These are phyloP conservation scores for Corchorus capsularis DNA, from an alignment of 345 rosid genomes.

Conservation along the genomic window DNA sequence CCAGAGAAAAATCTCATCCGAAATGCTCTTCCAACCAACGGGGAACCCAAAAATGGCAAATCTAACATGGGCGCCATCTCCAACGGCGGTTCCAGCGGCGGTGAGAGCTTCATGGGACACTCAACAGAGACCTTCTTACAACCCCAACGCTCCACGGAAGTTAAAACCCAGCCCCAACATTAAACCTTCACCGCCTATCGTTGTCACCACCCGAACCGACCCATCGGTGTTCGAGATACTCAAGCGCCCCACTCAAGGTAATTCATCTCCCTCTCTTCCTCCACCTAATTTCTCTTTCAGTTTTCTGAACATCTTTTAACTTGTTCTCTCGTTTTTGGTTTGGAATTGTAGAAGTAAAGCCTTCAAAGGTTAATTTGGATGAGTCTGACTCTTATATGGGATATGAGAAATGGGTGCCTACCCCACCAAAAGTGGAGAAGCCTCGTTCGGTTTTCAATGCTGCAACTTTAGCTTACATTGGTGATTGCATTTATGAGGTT, in stretches of 20 bases:
- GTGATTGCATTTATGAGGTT: conserved; percentile 84
- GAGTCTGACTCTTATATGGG: conserved; percentile 56
- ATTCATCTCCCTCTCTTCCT: background rate
- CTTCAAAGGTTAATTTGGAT: conserved; percentile 22
- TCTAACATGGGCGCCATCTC: conserved; percentile 33
- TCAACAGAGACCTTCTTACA: conserved; percentile 60
- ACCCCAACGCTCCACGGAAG: conserved; percentile 71
- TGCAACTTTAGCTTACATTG: conserved; percentile 30
- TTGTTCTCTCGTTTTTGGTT: background rate
- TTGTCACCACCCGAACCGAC: conserved; percentile 29
- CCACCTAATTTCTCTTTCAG: background rate
- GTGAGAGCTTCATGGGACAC: conserved; percentile 77
- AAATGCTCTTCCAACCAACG: background rate
- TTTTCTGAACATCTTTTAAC: background rate
- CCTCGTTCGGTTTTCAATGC: conserved; percentile 60
- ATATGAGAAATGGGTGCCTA: conserved; percentile 61
- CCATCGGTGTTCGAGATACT: conserved; percentile 58
- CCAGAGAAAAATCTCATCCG: background rate
- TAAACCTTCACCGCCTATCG: conserved; percentile 30
- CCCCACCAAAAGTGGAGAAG: conserved; percentile 66
- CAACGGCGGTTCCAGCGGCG: conserved; percentile 16
- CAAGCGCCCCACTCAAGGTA: conserved; percentile 62
- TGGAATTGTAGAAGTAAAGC: conserved; percentile 22
- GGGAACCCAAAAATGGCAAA: conserved; percentile 32
- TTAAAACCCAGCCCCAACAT: conserved; percentile 33